Conservation (phyloP, 352 stramenopile genomes). For the Pythium chondricola region DNA sequence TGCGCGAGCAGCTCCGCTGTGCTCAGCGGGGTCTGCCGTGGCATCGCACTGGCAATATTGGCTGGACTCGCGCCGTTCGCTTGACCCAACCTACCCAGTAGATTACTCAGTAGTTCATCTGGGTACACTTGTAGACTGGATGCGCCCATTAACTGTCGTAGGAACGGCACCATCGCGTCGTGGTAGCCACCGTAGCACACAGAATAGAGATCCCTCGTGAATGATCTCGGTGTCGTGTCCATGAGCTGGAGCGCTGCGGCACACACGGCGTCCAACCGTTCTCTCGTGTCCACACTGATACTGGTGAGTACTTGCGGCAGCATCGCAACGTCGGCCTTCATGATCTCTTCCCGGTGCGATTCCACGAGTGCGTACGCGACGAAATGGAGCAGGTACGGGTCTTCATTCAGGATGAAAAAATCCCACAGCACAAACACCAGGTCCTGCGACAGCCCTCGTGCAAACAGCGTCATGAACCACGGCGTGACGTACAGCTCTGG, state of each 20-base stretch:
- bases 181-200: conserved; percentile 77
- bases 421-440: conserved; percentile 88
- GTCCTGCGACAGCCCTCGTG: conserved; percentile 62
- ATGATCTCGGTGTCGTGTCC: conserved; percentile 64
- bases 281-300: conserved; percentile 52
- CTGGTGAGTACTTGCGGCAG: conserved; percentile 76
- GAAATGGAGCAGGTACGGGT: conserved; percentile 87
- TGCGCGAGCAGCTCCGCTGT: conserved; percentile 4
- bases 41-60: conserved; percentile 6
- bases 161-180: conserved; percentile 55
- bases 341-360: conserved; percentile 46
- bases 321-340: conserved; percentile 64
- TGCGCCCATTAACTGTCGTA: conserved; percentile 58
- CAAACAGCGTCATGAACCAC: conserved; percentile 94
- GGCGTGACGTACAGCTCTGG: conserved; percentile 91
- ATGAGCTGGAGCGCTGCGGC: conserved; percentile 41
- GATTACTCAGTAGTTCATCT: conserved; percentile 73
- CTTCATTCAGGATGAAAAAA: conserved; percentile 86
- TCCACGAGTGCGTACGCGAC: conserved; percentile 80
- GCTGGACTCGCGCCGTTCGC: conserved; percentile 9
- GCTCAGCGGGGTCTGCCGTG: neutral
- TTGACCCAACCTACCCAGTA: conserved; percentile 46
- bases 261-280: conserved; percentile 60
- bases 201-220: conserved; percentile 74
- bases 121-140: conserved; percentile 83